phyloP scores from a whole-genome alignment of 169 alveolate species.

The Theileria orientalis region DNA sequence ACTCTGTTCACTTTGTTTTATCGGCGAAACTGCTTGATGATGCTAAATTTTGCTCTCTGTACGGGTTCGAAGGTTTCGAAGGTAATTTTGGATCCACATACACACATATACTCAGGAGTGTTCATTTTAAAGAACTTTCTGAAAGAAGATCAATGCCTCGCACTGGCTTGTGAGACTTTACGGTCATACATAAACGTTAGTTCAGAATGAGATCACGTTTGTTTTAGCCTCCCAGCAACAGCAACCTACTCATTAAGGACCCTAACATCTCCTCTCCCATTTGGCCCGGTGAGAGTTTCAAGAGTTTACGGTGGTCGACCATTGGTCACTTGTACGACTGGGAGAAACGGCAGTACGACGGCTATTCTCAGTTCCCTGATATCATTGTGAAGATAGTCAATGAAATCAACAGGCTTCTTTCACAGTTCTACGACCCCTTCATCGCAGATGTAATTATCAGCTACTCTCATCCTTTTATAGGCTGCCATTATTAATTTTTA shows the following conservation, averaged over 20 bases:
- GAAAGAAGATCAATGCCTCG: conserved; percentile 32
- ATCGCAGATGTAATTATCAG: conserved; percentile 44
- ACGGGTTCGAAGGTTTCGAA: conserved; percentile 59
- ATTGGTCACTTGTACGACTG: conserved; percentile 66
- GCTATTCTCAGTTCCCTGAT: conserved; percentile 44
- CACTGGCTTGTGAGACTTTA: conserved; percentile 36
- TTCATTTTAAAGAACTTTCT: conserved; percentile 38
- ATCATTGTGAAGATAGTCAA: conserved; percentile 15
- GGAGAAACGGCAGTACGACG: conserved; percentile 46
- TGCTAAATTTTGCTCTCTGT: conserved; percentile 17
- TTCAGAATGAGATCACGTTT: background rate
- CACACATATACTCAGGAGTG: conserved; percentile 17
- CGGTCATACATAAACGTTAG: conserved; percentile 56
- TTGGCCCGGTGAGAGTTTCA: conserved; percentile 52
- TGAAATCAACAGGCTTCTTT: conserved; percentile 16
- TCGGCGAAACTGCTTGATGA: background rate
- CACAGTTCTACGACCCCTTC: conserved; percentile 26
- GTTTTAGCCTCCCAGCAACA: conserved; percentile 63
- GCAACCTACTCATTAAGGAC: conserved; percentile 40
- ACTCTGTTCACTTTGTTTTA: conserved; percentile 49
- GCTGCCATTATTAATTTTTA: conserved; percentile 65
- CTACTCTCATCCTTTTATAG: background rate
- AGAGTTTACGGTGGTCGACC: conserved; percentile 58
- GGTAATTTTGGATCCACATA: conserved; percentile 3
- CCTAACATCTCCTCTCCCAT: conserved; percentile 25